These are phyloP conservation scores for Botryococcus braunii DNA, from an alignment of 163 green algal species.

Conservation along the genomic window DNA sequence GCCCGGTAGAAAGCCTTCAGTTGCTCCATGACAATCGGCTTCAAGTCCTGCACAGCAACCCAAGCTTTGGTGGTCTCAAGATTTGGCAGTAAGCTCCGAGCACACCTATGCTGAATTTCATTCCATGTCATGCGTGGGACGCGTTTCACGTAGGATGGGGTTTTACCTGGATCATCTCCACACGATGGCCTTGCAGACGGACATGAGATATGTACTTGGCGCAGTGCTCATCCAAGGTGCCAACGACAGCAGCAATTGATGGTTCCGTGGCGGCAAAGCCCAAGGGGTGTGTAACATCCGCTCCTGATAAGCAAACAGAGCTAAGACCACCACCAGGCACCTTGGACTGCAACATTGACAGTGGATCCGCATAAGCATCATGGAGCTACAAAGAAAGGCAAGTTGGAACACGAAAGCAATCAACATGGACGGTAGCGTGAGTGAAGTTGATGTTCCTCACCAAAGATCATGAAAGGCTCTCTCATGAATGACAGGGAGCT, in stretches of 20 bases:
- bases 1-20: conserved; percentile 55
- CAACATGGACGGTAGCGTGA: not conserved
- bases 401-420: not conserved
- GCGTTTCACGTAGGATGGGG: not conserved
- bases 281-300: conserved; percentile 30
- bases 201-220: conserved; percentile 32
- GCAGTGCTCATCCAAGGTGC: conserved; percentile 11
- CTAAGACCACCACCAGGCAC: not conserved
- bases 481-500: conserved; percentile 1
- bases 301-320: conserved; percentile 2
- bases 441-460: not conserved
- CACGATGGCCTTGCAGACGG: conserved; percentile 39
- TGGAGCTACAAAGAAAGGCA: not conserved
- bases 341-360: not conserved
- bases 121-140: not conserved
- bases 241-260: conserved; percentile 21
- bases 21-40: conserved; percentile 49
- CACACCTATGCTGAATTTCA: not conserved
- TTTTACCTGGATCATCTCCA: conserved; percentile 25
- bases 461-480: conserved; percentile 20
- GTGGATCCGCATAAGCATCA: not conserved
- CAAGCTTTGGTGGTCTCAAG: not conserved
- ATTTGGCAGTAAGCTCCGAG: not conserved
- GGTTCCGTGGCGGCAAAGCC: conserved; percentile 16
- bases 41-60: conserved; percentile 26